Conservation (phyloP, 169 alveolate genomes). For the Cryptosporidium meleagridis region DNA sequence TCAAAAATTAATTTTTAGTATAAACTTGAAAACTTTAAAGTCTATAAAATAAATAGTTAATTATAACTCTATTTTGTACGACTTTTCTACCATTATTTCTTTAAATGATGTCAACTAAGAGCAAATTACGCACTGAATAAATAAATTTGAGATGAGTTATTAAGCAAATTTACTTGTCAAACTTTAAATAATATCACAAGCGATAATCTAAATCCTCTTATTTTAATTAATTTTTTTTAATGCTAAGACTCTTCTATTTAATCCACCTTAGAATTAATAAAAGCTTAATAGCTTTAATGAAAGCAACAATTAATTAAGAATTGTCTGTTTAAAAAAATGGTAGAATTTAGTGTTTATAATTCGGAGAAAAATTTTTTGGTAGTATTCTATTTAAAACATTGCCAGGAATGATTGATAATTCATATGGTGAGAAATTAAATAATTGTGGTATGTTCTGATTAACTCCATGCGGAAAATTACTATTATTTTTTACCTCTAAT, state of each 20-base stretch:
- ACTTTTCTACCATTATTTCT: not conserved
- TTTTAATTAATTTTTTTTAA: too few species aligned
- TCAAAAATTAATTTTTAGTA: too few species aligned
- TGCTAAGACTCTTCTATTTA: not conserved
- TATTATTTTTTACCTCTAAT: not conserved
- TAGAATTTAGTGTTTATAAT: conserved; percentile 23
- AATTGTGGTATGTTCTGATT: conserved; percentile 36
- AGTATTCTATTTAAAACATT: conserved; percentile 46
- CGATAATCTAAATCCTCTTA: not conserved
- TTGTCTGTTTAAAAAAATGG: not conserved
- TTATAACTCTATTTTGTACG: too few species aligned
- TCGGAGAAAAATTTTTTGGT: conserved; percentile 43
- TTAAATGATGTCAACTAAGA: not conserved
- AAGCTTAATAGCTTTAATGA: too few species aligned
- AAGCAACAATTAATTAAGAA: not conserved
- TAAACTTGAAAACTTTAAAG: too few species aligned
- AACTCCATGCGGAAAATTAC: conserved; percentile 5
- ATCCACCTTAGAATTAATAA: too few species aligned
- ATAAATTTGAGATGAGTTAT: too few species aligned
- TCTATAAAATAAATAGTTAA: not conserved
- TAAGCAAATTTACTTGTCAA: too few species aligned
- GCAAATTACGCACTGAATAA: not conserved
- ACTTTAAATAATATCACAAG: too few species aligned
- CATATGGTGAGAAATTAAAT: conserved; percentile 69
- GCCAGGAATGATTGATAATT: conserved; percentile 64